A percentile compares a stretch with the other conserved stretches of the same genome.
These are phyloP conservation scores for Coemansia sp. DNA, from an alignment of 192 early-diverging fungal genomes.

Conservation along the genomic window DNA sequence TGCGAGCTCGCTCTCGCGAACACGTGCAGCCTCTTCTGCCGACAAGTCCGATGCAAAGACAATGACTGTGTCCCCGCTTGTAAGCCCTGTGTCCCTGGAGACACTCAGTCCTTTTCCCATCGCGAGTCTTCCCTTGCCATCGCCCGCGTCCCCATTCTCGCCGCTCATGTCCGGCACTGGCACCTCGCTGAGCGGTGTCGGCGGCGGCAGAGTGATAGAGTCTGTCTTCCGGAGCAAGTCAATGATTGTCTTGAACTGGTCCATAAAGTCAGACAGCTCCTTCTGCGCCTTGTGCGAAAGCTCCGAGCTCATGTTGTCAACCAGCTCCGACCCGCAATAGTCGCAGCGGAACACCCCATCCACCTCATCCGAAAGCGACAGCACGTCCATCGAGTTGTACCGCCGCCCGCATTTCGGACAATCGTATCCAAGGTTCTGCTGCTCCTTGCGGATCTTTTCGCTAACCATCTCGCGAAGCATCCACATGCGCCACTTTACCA, in stretches of 20 bases:
- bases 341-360: conserved; percentile 62
- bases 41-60: conserved; percentile 69
- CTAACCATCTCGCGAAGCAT: conserved; percentile 68
- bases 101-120: conserved; percentile 63
- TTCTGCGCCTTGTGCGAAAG: conserved; percentile 58
- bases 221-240: conserved; percentile 72
- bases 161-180: conserved; percentile 41
- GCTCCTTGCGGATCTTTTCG: conserved; percentile 63
- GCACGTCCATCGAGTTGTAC: conserved; percentile 45
- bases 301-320: conserved; percentile 65
- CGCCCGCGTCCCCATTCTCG: conserved; percentile 38
- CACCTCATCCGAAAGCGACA: conserved; percentile 53
- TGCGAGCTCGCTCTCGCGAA: conserved; percentile 64
- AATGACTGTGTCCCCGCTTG: conserved; percentile 67
- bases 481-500: conserved; percentile 89
- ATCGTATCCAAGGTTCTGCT: conserved; percentile 67
- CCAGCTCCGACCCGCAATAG: conserved; percentile 56
- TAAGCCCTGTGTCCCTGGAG: conserved; percentile 64
- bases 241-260: conserved; percentile 71
- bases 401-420: conserved; percentile 63
- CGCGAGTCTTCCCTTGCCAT: conserved; percentile 35
- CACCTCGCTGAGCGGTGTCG: conserved; percentile 50
- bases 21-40: conserved; percentile 61
- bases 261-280: conserved; percentile 61
- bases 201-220: conserved; percentile 62